phyloP scores from a whole-genome alignment of 495 filamentous ascomycete species.

The Aspergillus sparsus region DNA sequence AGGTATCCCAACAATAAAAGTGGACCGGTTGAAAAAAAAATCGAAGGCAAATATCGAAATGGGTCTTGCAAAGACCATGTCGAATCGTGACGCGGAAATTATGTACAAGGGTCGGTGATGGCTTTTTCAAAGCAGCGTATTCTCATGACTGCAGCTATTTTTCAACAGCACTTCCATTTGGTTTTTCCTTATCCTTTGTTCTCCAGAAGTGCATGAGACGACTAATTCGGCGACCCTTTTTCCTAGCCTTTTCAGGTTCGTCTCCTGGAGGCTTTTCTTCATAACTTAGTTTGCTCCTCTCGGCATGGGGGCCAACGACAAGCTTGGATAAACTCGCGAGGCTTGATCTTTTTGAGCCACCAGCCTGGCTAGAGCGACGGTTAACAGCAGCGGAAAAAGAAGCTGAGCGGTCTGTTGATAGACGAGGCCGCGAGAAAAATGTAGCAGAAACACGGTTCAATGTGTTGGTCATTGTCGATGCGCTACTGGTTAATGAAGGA shows the following conservation, averaged over 20 bases:
- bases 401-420: constrained; percentile 62
- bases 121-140: constrained; percentile 17
- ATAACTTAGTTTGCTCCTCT: constrained; percentile 79
- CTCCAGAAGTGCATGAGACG: constrained; percentile 87
- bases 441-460: constrained; percentile 49
- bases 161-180: constrained; percentile 21
- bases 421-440: constrained; percentile 46
- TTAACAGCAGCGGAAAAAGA: constrained; percentile 68
- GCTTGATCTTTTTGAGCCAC: constrained; percentile 68
- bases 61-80: constrained; percentile 27
- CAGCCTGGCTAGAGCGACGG: constrained; percentile 52
- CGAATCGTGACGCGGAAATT: constrained; percentile 29
- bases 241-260: constrained; percentile 63
- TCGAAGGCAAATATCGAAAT: constrained; percentile 16
- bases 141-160: constrained; percentile 32
- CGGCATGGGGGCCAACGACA: constrained; percentile 73
- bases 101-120: constrained; percentile 30
- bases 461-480: constrained; percentile 77
- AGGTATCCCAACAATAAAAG: constrained; percentile 35
- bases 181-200: constrained; percentile 52
- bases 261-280: constrained; percentile 62
- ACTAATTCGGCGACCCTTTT: constrained; percentile 73
- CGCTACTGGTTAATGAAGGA: constrained; percentile 81
- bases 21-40: constrained; percentile 24
- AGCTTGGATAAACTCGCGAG: constrained; percentile 83